Evolutionary conservation across 192 early-diverging fungal genomes (phyloP), one percentile per base, ranked within the genome.

Genomic region (Jimgerdemannia lactiflua): DNA sequence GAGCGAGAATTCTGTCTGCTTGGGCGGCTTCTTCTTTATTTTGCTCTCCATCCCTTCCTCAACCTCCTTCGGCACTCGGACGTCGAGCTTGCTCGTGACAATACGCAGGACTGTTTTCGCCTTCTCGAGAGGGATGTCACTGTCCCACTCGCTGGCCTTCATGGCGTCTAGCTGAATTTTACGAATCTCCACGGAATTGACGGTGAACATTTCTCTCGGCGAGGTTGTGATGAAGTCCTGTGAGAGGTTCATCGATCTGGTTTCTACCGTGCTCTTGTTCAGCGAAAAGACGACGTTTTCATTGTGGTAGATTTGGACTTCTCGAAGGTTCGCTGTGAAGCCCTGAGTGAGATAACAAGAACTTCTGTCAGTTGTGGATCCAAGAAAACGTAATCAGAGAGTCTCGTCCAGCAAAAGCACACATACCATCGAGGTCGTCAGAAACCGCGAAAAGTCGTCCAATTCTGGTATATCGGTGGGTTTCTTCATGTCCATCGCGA

Each of bases 1-100:
- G 40, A 95, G 84, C 39, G 91, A 89, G 64, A 95, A 86, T 3
- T 80, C 81, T 3, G 95, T 94, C 17, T 78, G 75, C 3, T 79
- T 77, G 29, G 95, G 96, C 6, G 96, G 92, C 43, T 84, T 85
- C 75, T 97, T 97, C 78, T 97, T 97, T 0, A 94, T 97, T 0
- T 93, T 89, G 7, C 95, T 83, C 71, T 95, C 91, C 92, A 97
- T 96, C 74, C 95, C 92, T 10, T 79, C 79, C 39, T 80, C 71
- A 42, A 94, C 82, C 10, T 89, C 77, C 20, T 75, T 69, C 0
- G 85, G 76, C 0, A 93, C 85, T 42, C 81, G 81, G 41, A 92
- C 89, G 70, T 77, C 71, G 29, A 95, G 66, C 11, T 86, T 69
- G 3, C 85, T 93, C n/a, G 78, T 85, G 6, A 93, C 94, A 0